These are phyloP conservation scores for Pseudogymnoascus verrucosus DNA, from an alignment of 2,329 filamentous ascomycete species.

Conservation along the genomic window DNA sequence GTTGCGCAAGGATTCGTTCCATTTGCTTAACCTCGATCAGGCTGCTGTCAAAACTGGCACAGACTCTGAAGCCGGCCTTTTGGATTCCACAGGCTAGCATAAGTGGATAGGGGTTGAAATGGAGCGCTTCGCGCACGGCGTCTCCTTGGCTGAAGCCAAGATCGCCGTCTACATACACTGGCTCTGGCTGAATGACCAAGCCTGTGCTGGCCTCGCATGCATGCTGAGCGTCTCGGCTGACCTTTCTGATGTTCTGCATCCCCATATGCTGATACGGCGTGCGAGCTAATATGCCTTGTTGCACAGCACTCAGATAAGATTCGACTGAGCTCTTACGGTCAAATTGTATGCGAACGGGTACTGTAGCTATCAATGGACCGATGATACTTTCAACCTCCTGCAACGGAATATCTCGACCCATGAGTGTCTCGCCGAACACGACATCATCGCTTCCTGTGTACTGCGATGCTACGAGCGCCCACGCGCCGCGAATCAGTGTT, in stretches of 20 bases:
- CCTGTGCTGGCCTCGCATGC: constrained; percentile 19
- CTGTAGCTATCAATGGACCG: constrained; percentile 37
- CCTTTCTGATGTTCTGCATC: constrained; percentile 20
- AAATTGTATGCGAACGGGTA: constrained; percentile 33
- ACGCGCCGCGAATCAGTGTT: constrained; percentile 27
- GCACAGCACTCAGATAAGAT: constrained; percentile 39
- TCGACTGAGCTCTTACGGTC: constrained; percentile 25
- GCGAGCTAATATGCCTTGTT: constrained; percentile 38
- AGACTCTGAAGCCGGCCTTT: constrained; percentile 35
- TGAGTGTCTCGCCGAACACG: constrained; percentile 37
- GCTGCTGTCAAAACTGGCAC: constrained; percentile 35
- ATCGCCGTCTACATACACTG: constrained; percentile 30
- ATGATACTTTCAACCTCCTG: constrained; percentile 35
- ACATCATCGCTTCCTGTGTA: constrained; percentile 34
- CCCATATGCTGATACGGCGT: constrained; percentile 31
- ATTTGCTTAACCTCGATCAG: constrained; percentile 31
- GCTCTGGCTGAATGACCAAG: constrained; percentile 25
- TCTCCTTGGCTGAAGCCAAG: constrained; percentile 31
- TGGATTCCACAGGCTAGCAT: constrained; percentile 40
- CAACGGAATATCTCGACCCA: constrained; percentile 34
- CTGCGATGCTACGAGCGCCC: constrained; percentile 33
- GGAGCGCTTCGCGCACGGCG: constrained; percentile 24
- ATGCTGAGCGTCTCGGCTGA: constrained; percentile 18
- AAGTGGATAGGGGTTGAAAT: constrained; percentile 41
- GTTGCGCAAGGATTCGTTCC: constrained; percentile 30